Base-by-base conservation (phyloP, 1,139 yeast species). In the Debaryomyces psychrophilus region DNA sequence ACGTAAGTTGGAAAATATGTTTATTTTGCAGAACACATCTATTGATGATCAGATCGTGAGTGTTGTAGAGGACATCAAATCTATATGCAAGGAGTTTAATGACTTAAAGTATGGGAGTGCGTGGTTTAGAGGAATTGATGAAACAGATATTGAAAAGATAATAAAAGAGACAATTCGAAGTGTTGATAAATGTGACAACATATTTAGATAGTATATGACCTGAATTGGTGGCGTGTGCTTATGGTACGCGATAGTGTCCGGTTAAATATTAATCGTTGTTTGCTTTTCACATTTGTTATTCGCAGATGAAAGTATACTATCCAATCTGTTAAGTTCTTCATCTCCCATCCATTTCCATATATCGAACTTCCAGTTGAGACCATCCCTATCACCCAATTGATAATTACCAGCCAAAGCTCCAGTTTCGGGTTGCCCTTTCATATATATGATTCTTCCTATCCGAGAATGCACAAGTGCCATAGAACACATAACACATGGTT, bases 401-500 rank as follows among this genome's bases (percentile, higher is more conserved):
- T 85, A 87, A 4, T 85, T 79, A 31, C 83, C 78, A 12, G 87
- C 90, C 48, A 90, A 76, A 1, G 75, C 75, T 1, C 80, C 81
- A 2, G 62, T 55, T 15, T 45, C 41, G 1, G 61, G 73, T 6
- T 75, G 65, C 2, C 64, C 61, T 40, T 73, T 67, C 20, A 88
- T 54, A 61, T 85, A 93, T 1, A 88, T 71, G 33, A 93, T 68
- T 46, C 90, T 71, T 11, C 82, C 77, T 1, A 95, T 77, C 41
- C 99, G 74, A 1, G 98, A 92, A 63, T 95, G 99, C 8, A 92
- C 85, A 31, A 95, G 71, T 0, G 98, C 99, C 99, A 95, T 95
- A 7, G 88, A 71, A 60, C 99, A 95, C 98, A 93, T 95, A 0
- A 89, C 80, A 61, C 99, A 95, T 0, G 99, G 99, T 62, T 95